Base-by-base conservation (phyloP, 2,329 filamentous ascomycete species). In the Cryphonectria radicalis region DNA sequence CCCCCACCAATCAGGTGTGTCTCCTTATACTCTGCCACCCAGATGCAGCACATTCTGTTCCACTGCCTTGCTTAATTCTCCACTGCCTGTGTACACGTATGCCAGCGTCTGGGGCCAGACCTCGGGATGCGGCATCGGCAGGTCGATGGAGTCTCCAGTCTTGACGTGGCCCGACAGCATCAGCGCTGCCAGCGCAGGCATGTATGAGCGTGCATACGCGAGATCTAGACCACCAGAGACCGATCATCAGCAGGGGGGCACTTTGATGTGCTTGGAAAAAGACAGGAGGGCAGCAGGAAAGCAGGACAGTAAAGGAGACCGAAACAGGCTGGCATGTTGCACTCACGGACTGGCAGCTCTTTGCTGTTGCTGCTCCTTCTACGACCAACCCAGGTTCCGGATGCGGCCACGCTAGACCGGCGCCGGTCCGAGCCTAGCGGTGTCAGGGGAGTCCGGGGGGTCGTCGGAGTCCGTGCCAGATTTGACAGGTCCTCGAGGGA, bases 41-140 rank as follows among this genome's bases (percentile, higher is more conserved):
- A 90, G 78, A 74, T 89, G 86, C 68, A 82, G 67, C 63, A 90
- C 86, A 73, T 90, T 90, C 71, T 85, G 81, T 69, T 77, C 82
- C 62, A 88, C 83, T 2, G 82, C 81, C 14, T 82, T 80, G 0
- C 84, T 87, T 65, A 85, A 70, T 63, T 82, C 80, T 17, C 82
- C 83, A 68, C 83, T 79, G 50, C 85, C 85, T 0, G 85, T 88
- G 76, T 90, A 90, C 37, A 88, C 81, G 74, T 87, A 86, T 4
- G 81, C 79, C n/a, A 89, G 80, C 0, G 88, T 89, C 68, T 87
- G 83, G 2, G 77, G 76, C 89, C 89, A 91, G 10, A 81, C 84
- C 66, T 84, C 83, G 0, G 89, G 88, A 70, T 86, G 81, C 1
- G 89, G 89, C 69, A 91, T 74, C 0, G 88, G 88, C 13, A 91